Base-by-base conservation (phyloP, 1,139 yeast genomes). In the Zygosaccharomyces sapae region DNA sequence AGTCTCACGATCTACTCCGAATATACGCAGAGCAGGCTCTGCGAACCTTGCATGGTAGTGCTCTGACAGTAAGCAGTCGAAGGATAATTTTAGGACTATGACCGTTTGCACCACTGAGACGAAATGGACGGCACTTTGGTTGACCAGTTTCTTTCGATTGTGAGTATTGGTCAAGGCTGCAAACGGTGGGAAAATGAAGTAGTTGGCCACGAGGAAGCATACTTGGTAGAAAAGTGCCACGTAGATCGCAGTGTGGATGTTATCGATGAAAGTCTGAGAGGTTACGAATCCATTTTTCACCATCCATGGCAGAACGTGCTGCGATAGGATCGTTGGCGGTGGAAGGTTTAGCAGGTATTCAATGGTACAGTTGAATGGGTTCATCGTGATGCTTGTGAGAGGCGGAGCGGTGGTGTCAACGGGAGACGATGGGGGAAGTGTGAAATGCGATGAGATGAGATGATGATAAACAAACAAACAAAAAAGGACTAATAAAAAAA, bases 1-100 rank as follows among this genome's bases (percentile, higher is more conserved):
- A 1, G 84, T 80, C 61, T 85, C 88, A 3, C 90, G 87, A 27
- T 85, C 80, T 58, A 77, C 76, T 1, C 85, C 88, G 56, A 78
- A 76, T n/a, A 90, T 72, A 41, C 79, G 73, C 51, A 79, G 77
- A 16, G 65, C 62, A 49, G 72, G 69, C 35, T 55, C 55, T 10
- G 54, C 51, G 44, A 53, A 57, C 19, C 52, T 48, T 36, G 33
- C 37, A 27, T 45, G 41, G 44, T 53, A 50, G 25, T 44, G 33
- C 27, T 48, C 49, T 20, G 58, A 51, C 13, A 49, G 13, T 42
- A 60, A 34, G 39, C 55, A 56, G 25, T 45, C 41, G 37, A 62
- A 42, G 13, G 67, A 59, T 35, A 62, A 49, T 46, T 62, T 61
- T 19, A 65, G 50, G 9, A 65, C 61, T 30, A 65, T 57, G 6